Conservation (phyloP, 768 basidiomycete species). For the Lentinula aciculospora region DNA sequence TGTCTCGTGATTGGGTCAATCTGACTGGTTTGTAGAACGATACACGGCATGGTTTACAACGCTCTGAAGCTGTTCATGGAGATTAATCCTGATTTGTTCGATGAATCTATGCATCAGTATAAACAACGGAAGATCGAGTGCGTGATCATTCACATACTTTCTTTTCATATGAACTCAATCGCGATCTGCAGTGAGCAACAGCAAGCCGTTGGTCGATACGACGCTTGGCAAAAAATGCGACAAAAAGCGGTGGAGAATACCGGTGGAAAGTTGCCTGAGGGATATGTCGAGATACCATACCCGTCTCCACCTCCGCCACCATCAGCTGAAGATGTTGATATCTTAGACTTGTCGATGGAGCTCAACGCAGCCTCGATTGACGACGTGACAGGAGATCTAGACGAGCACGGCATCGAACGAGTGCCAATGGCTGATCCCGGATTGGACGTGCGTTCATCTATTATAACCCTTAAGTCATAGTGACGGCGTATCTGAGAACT, state of each 20-base stretch:
- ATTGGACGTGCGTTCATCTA: conserved; percentile 57
- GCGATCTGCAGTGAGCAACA: conserved; percentile 68
- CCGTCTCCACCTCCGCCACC: conserved; percentile 75
- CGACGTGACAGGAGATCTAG: conserved; percentile 61
- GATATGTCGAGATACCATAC: conserved; percentile 63
- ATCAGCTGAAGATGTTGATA: conserved; percentile 76
- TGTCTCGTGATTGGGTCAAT: not conserved
- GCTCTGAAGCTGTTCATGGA: conserved; percentile 99
- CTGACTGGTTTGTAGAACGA: conserved; percentile 57
- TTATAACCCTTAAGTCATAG: not conserved
- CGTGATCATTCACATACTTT: conserved; percentile 24
- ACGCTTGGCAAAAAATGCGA: conserved; percentile 85
- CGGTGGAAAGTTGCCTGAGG: conserved; percentile 64
- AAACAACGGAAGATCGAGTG: conserved; percentile 84
- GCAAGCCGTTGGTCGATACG: conserved; percentile 76
- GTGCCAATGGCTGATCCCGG: conserved; percentile 93
- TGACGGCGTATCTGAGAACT: conserved; percentile 1
- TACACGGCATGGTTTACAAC: conserved; percentile 99
- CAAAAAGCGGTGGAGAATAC: conserved; percentile 71
- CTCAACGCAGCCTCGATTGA: conserved; percentile 81
- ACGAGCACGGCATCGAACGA: conserved; percentile 78
- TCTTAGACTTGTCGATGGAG: conserved; percentile 86
- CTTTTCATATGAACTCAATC: not conserved
- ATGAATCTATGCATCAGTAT: conserved; percentile 89
- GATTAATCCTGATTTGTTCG: conserved; percentile 94